Base-by-base conservation (phyloP, 2,329 filamentous ascomycete genomes). In the Amylocarpus encephaloides region DNA sequence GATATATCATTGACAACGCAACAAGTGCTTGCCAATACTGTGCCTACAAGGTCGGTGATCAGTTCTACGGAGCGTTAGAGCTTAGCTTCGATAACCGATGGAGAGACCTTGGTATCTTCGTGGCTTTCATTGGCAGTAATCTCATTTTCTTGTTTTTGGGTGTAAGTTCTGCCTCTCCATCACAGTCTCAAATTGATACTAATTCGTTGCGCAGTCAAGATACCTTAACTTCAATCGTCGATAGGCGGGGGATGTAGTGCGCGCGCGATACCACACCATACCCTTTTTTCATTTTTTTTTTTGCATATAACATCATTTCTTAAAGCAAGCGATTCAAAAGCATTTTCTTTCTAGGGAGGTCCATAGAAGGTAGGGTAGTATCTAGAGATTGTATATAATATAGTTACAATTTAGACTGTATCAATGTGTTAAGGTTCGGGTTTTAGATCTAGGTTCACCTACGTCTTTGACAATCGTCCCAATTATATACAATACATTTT, bases 61-160 rank as follows among this genome's bases (percentile, higher is more conserved):
- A 95, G 70, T 95, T 92, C 63, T 94, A 87, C 64, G 64, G 71
- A 47, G 75, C 79, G 0, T 75, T 94, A 15, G 76, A 77, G 2
- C 77, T 94, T 62, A 71, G 70, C 2, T 95, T 84, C 60, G 70
- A 72, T 39, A 69, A 86, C 56, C 73, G 89, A 13, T 95, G 89
- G 89, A 78, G 89, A 49, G 88, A 95, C 59, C 55, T 93, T 50
- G 90, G 88, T 1, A 94, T 95, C 54, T 85, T 84, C 59, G 59
- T 78, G 30, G 85, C 83, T 1, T 95, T 90, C 63, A 76, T 94
- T 47, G 87, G 70, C 12, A 89, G 83, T 64, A 95, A 94, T 66
- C 64, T 93, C 61, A 76, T 87, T 16, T 69, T 83, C 43, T 60
- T 84, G 53, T 81, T 83, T 59, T 51, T 82, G 47, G 71, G 53